Base-by-base conservation (phyloP, 768 basidiomycete genomes). In the Stropharia rugosoannulata region DNA sequence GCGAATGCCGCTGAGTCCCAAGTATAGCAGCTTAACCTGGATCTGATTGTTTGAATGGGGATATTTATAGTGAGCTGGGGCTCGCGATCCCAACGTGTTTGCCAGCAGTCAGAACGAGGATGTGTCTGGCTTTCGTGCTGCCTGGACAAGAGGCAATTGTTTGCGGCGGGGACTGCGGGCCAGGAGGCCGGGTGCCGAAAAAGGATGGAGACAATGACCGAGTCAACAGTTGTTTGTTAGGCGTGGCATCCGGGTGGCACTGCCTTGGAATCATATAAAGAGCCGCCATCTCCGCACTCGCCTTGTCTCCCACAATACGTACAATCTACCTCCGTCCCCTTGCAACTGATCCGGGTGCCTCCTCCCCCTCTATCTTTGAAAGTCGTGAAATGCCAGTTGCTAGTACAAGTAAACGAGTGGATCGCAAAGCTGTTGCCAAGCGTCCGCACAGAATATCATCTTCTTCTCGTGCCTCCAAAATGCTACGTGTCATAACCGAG, bases 341-440 rank as follows among this genome's bases (percentile, higher is more conserved):
- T 43, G 12, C 29, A 32, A 10, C 32, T 46, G 53, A 55, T 55
- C 45, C 46, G 49, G n/a, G 16, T 49, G 29, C 42, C 10, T 38
- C 45, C 19, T n/a, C 54, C 13, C 19, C 25, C 18, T 38, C 38
- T 27, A 32, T 32, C 27, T 47, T 16, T 15, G 27, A 55, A 9
- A 27, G 19, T 42, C 41, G 47, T 32, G 48, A 55, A 38, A 55
- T 55, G 54, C 54, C 54, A 19, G 54, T 55, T 39, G 54, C 54
- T 36, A 49, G 38, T 55, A 55, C 46, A 41, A 47, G 47, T 41
- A 55, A 47, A 55, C 45, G 54, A 48, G 19, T 29, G 37, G 45
- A 40, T 39, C 54, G 46, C 47, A 48, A 29, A 49, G 38, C 36
- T 45, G 36, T 39, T n/a, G 8, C 39, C 35, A 25, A 55, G 45